Evolutionary conservation across 108 stramenopile genomes (phyloP).

Genomic region (Nitzschia inconspicua): DNA sequence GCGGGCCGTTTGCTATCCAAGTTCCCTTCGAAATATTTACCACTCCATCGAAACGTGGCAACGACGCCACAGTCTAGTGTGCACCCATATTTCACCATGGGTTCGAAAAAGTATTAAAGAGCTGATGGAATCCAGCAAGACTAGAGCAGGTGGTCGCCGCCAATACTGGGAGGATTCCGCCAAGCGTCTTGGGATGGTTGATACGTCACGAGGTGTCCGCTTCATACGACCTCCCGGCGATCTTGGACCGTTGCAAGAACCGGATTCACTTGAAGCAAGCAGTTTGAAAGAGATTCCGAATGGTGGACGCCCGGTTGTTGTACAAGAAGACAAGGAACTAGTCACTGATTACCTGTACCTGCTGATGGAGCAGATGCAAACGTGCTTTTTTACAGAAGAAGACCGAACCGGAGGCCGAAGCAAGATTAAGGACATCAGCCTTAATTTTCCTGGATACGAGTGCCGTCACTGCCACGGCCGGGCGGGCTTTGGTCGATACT

Average conservation of each 20-base stretch:
- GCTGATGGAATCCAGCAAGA: slow-evolving; percentile 38
- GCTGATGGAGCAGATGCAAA: slow-evolving; percentile 74
- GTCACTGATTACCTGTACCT: slow-evolving; percentile 55
- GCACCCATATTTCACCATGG: slow-evolving; percentile 40
- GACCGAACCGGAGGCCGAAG: slow-evolving; percentile 70
- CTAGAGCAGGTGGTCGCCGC: slow-evolving; percentile 63
- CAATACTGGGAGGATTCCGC: slow-evolving; percentile 82
- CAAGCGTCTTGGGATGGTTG: slow-evolving; percentile 58
- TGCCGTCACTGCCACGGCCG: slow-evolving; percentile 76
- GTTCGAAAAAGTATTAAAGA: slow-evolving; percentile 32
- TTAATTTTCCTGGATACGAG: slow-evolving; percentile 74
- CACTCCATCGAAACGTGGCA: slow-evolving; percentile 67
- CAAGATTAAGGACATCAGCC: slow-evolving; percentile 51
- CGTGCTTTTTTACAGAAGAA: slow-evolving; percentile 74
- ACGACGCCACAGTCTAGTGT: slow-evolving; percentile 43
- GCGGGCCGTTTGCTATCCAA: slow-evolving; percentile 48
- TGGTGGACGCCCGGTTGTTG: slow-evolving; percentile 9
- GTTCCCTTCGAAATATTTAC: slow-evolving; percentile 43
- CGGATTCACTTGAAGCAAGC: not conserved
- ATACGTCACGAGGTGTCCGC: slow-evolving; percentile 72
- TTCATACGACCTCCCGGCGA: slow-evolving; percentile 38
- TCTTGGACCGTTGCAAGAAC: slow-evolving; percentile 1
- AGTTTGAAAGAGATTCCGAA: not conserved
- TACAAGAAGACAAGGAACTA: slow-evolving; percentile 20
- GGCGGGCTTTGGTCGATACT: slow-evolving; percentile 75